Evolutionary conservation across 495 filamentous ascomycete genomes (phyloP), one percentile per base, ranked within the genome.

Genomic region (Neurospora sp.): DNA sequence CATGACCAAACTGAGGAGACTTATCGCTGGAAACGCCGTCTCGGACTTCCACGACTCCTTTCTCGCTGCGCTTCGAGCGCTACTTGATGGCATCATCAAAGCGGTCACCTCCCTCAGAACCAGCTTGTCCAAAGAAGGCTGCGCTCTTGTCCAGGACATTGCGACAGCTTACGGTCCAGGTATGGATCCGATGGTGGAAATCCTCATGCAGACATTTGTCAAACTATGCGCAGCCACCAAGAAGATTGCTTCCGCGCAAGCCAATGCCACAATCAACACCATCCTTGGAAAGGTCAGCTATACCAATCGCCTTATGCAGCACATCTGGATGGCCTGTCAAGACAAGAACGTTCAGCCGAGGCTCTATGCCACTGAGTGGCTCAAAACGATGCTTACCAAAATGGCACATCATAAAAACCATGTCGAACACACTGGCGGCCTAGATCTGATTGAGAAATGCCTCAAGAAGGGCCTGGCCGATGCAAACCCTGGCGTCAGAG

Each of bases 321-420:
- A 98, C 76, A 84, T 98, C 40, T 89, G 88, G 80, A 81, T 81
- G 71, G 94, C 96, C 38, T 90, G 86, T 70, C 90, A 94, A 78
- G 96, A 98, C 79, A 99, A 97, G 83, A 98, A 97, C 79, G 89
- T 93, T 2, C 90, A 93, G 75, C 87, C 94, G 37, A 89, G 96
- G 69, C 87, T 87, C 2, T 97, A 89, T 81, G 91, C 90, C 12
- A 82, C 92, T 22, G 91, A 89, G 14, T 99, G 96, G 96, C 82
- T 98, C 14, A 92, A 89, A 80, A 93, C 91, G 4, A 75, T 98
- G 41, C 81, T 99, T 39, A 90, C 84, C 71, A 92, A 92, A 73
- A 92, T 97, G 78, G 81, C 89, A 4, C 88, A 91, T 75, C 90
- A 97, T 77, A 97, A 93, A 80, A 87, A 82, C 69, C 88, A 93